phyloP scores from a whole-genome alignment of 306 rosid species.

The Phaseolus lunatus region DNA sequence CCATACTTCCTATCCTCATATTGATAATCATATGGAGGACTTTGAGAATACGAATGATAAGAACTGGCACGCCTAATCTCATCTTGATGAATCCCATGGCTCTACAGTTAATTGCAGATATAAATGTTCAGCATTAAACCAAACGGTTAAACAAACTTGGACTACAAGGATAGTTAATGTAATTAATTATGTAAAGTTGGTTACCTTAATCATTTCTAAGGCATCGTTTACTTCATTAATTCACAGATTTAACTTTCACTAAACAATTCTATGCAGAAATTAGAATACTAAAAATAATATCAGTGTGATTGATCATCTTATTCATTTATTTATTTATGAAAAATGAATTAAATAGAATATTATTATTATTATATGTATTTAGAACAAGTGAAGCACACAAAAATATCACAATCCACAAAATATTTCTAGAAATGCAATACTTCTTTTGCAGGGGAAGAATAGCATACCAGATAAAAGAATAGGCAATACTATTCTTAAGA shows the following conservation, averaged over 20 bases:
- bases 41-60: conserved; percentile 95
- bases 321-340: background rate
- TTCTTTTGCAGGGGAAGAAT: background rate
- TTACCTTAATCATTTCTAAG: conserved; percentile 14
- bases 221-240: conserved; percentile 21
- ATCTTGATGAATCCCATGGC: conserved; percentile 60
- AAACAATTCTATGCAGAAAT: conserved; percentile 7
- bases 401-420: conserved; percentile 28
- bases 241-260: conserved; percentile 26
- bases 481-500: conserved; percentile 14
- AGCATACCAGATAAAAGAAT: background rate
- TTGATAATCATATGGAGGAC: conserved; percentile 98
- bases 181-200: conserved; percentile 4
- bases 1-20: conserved; percentile 94
- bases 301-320: conserved; percentile 21
- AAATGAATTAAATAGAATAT: background rate
- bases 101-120: conserved; percentile 56
- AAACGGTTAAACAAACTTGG: conserved; percentile 15
- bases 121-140: conserved; percentile 41
- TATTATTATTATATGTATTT: conserved; percentile 3
- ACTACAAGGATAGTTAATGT: conserved; percentile 24
- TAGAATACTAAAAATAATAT: conserved; percentile 10
- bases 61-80: conserved; percentile 94
- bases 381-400: conserved; percentile 19
- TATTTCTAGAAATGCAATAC: conserved; percentile 17